These are phyloP conservation scores for Sclerotinia minor DNA, from an alignment of 2,329 filamentous ascomycete species.

Conservation along the genomic window DNA sequence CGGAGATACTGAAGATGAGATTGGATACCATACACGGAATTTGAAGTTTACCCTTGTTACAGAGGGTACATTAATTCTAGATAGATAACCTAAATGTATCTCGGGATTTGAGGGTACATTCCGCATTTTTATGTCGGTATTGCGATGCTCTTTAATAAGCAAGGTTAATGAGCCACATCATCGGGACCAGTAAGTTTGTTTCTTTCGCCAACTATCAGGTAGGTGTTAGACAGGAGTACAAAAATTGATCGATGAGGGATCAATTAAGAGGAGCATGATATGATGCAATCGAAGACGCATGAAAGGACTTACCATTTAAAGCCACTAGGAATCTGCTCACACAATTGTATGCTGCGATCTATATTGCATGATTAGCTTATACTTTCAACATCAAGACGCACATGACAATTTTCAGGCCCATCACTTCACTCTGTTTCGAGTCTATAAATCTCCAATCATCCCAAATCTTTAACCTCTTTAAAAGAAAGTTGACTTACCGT, in stretches of 20 bases:
- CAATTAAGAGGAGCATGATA: constrained; percentile 22
- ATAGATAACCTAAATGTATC: neutral
- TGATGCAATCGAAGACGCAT: neutral
- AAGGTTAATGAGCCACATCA: constrained; percentile 18
- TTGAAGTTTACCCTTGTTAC: neutral
- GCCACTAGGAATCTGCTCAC: constrained; percentile 83
- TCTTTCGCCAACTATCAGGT: constrained; percentile 38
- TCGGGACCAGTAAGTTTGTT: constrained; percentile 34
- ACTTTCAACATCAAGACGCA: neutral
- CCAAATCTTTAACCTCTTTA: neutral
- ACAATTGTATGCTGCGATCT: constrained; percentile 77
- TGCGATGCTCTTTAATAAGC: neutral
- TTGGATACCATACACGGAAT: neutral
- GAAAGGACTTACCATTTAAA: constrained; percentile 62
- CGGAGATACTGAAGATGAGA: neutral
- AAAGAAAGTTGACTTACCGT: constrained; percentile 47
- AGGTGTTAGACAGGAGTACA: neutral
- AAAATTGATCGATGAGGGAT: neutral
- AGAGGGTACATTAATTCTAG: neutral
- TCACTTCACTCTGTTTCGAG: neutral
- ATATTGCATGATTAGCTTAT: constrained; percentile 13
- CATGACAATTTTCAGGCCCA: neutral
- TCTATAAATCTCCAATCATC: neutral
- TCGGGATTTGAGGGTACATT: neutral
- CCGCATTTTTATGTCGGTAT: neutral